Conservation (phyloP, 2,329 filamentous ascomycete species). For the Hypoxylon sp. region DNA sequence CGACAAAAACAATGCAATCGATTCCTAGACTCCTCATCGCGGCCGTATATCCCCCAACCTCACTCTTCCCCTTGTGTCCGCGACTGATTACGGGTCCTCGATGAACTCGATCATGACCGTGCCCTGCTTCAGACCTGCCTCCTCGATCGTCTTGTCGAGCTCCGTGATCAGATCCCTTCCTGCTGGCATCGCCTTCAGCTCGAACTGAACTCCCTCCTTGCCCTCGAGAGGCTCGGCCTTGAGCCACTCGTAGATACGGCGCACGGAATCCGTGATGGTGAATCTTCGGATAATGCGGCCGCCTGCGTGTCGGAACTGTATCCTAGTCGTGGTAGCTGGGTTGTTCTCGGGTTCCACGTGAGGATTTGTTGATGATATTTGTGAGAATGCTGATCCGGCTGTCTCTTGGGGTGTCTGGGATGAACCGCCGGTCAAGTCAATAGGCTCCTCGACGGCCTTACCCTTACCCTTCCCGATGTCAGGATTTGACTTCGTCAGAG, state of each 20-base stretch:
- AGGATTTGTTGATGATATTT: slow-evolving; percentile 78
- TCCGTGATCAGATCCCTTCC: slow-evolving; percentile 86
- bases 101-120: slow-evolving; percentile 96
- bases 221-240: slow-evolving; percentile 89
- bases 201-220: slow-evolving; percentile 84
- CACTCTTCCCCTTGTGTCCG: not conserved
- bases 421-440: slow-evolving; percentile 44
- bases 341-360: slow-evolving; percentile 84
- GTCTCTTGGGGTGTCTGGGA: slow-evolving; percentile 39
- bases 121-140: slow-evolving; percentile 89
- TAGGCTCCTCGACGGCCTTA: slow-evolving; percentile 57
- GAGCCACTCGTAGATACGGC: slow-evolving; percentile 94
- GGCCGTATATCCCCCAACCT: not conserved
- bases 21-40: slow-evolving; percentile 8
- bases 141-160: slow-evolving; percentile 80
- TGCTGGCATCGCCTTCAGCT: slow-evolving; percentile 83
- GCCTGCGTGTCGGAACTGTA: slow-evolving; percentile 90
- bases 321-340: slow-evolving; percentile 82
- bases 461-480: slow-evolving; percentile 69
- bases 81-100: slow-evolving; percentile 62
- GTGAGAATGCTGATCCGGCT: slow-evolving; percentile 70
- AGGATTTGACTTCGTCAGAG: slow-evolving; percentile 78
- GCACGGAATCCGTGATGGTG: slow-evolving; percentile 79
- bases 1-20: slow-evolving; percentile 23
- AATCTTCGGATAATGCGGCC: slow-evolving; percentile 93